Evolutionary conservation across 2,329 filamentous ascomycete genomes (phyloP).

Genomic region (Penicillium italicum): DNA sequence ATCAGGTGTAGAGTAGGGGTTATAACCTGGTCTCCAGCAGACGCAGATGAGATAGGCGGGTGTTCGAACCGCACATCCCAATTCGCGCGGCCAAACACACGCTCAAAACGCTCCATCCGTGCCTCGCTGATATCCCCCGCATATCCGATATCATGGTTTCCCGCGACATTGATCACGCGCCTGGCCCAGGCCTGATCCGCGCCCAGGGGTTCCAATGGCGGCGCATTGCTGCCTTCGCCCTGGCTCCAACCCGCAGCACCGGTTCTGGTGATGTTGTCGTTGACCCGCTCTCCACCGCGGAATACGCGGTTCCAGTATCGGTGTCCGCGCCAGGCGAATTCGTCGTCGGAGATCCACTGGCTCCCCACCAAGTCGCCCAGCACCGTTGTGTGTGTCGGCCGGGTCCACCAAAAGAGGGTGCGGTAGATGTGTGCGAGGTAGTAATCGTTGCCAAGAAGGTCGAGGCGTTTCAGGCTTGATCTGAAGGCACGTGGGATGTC

Average conservation of each 20-base stretch:
- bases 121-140: conserved; percentile 80
- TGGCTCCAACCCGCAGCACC: conserved; percentile 42
- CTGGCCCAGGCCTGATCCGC: conserved; percentile 61
- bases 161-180: conserved; percentile 81
- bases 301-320: conserved; percentile 83
- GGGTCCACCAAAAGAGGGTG: conserved; percentile 75
- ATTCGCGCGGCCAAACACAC: conserved; percentile 79
- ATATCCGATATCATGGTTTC: conserved; percentile 96
- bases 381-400: conserved; percentile 81
- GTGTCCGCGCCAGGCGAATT: conserved; percentile 70
- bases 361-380: conserved; percentile 89
- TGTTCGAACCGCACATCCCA: conserved; percentile 78
- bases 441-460: conserved; percentile 89
- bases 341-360: conserved; percentile 85
- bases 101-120: conserved; percentile 76
- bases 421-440: conserved; percentile 93
- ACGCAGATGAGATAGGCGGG: conserved; percentile 40
- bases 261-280: conserved; percentile 41
- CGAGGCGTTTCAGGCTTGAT: conserved; percentile 72
- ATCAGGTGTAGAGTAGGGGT: conserved; percentile 71
- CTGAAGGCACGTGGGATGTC: conserved; percentile 67
- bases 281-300: conserved; percentile 61
- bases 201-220: conserved; percentile 29
- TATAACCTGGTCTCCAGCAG: background rate
- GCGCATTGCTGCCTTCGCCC: conserved; percentile 18